Conservation (phyloP, 768 basidiomycete genomes). For the Pilatotrama ljubarskyi region DNA sequence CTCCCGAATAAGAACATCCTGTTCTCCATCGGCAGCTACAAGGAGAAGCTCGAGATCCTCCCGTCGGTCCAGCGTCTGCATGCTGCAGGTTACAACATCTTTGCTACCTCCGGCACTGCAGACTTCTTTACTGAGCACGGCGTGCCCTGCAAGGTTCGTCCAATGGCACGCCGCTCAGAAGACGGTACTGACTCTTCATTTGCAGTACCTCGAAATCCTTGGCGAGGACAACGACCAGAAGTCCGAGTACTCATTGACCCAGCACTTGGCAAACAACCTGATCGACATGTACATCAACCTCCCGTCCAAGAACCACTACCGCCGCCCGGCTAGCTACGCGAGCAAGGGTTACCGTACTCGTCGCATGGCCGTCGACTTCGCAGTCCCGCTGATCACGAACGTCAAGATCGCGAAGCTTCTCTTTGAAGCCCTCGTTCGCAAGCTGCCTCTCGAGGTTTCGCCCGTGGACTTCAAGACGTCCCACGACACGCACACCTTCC, state of each 20-base stretch:
- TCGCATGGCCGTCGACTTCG: constrained; percentile 98
- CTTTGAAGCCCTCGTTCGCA: constrained; percentile 88
- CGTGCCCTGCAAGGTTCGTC: constrained; percentile 85
- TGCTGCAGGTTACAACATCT: constrained; percentile 91
- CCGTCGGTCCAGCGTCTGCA: constrained; percentile 95
- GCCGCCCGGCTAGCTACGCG: constrained; percentile 94
- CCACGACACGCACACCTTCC: constrained; percentile 86
- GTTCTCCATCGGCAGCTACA: constrained; percentile 94
- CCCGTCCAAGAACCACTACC: constrained; percentile 96
- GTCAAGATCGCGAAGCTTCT: constrained; percentile 98
- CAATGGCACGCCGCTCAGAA: no score
- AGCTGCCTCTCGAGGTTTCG: constrained; percentile 88
- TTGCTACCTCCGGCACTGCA: constrained; percentile 95
- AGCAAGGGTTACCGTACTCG: constrained; percentile 97
- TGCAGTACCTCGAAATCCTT: constrained; percentile 85
- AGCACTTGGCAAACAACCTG: constrained; percentile 93
- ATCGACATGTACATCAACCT: constrained; percentile 99
- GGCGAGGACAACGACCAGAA: constrained; percentile 83
- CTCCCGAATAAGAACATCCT: constrained; percentile 97
- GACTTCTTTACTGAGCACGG: constrained; percentile 98
- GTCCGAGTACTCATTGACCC: constrained; percentile 95
- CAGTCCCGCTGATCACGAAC: constrained; percentile 95
- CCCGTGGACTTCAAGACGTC: constrained; percentile 93
- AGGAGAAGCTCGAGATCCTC: constrained; percentile 95
- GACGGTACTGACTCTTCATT: not conserved